These are phyloP conservation scores for Boletus insuetus DNA, from an alignment of 768 basidiomycete species.

Conservation along the genomic window DNA sequence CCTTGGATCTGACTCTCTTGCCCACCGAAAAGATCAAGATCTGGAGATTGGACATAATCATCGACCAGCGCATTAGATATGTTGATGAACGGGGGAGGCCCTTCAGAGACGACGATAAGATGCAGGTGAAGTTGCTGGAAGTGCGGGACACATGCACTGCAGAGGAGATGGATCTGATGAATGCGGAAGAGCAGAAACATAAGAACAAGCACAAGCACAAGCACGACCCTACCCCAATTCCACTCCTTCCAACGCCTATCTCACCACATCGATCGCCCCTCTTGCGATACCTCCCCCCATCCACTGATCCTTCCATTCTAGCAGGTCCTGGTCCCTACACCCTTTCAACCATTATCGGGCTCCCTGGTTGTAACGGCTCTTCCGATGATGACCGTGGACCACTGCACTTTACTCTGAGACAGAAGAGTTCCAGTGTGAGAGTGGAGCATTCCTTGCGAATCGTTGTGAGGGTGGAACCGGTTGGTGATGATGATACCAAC, in stretches of 20 bases:
- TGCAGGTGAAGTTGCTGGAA: slow-evolving; percentile 13
- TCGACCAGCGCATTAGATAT: slow-evolving; percentile 54
- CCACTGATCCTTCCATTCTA: slow-evolving; percentile 21
- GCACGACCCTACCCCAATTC: slow-evolving; percentile 4
- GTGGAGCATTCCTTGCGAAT: slow-evolving; percentile 80
- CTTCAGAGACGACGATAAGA: slow-evolving; percentile 6
- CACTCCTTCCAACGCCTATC: slow-evolving; percentile 29
- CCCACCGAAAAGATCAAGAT: slow-evolving; percentile 87
- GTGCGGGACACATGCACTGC: slow-evolving; percentile 16
- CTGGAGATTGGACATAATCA: slow-evolving; percentile 62
- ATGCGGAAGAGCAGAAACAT: slow-evolving; percentile 1
- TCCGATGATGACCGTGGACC: slow-evolving; percentile 13
- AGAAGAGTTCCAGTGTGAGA: slow-evolving; percentile 61
- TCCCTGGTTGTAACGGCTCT: slow-evolving; percentile 15
- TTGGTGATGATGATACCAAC: slow-evolving; percentile 65
- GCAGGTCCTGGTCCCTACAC: slow-evolving; percentile 28
- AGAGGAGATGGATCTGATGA: slow-evolving; percentile 9
- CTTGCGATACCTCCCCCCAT: slow-evolving; percentile 9
- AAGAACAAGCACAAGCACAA: slow-evolving; percentile 17
- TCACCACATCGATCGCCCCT: slow-evolving; percentile 31
- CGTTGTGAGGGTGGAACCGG: slow-evolving; percentile 72
- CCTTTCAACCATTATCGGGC: slow-evolving; percentile 12
- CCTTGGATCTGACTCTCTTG: slow-evolving; percentile 76
- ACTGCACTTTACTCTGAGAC: slow-evolving; percentile 74
- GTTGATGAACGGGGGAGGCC: not conserved